A percentile compares a stretch with the other conserved stretches of the same genome.
phyloP scores from a whole-genome alignment of 192 early-diverging fungal genomes.

The Entomortierella lignicola region DNA sequence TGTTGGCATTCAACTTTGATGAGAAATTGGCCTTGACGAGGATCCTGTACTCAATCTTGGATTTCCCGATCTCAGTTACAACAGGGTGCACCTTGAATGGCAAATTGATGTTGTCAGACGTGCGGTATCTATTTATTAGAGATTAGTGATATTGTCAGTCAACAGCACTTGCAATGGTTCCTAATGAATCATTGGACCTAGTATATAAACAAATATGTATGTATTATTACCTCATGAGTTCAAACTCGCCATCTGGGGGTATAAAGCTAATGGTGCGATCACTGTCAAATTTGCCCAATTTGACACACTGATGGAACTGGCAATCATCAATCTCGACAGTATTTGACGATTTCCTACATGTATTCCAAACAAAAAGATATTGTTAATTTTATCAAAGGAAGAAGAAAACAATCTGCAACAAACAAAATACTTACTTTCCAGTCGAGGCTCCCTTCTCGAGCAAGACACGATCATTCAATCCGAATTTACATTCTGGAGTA shows the following conservation, averaged over 20 bases:
- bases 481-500: constrained; percentile 96
- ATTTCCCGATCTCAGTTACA: constrained; percentile 87
- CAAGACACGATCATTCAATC: constrained; percentile 92
- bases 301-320: constrained; percentile 99
- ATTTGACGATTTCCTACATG: constrained; percentile 54
- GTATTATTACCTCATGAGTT: constrained; percentile 88
- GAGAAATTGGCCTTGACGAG: constrained; percentile 91
- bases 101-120: constrained; percentile 94
- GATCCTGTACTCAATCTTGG: constrained; percentile 90
- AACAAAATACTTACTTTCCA: constrained; percentile 19
- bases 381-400: not conserved
- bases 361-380: not conserved
- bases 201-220: no score
- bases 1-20: constrained; percentile 88
- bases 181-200: no score
- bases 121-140: constrained; percentile 76
- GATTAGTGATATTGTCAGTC: not conserved
- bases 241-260: constrained; percentile 97
- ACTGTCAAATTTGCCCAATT: constrained; percentile 90
- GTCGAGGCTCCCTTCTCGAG: constrained; percentile 76
- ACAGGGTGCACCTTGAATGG: constrained; percentile 96
- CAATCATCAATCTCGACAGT: constrained; percentile 97
- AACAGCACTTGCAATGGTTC: no score
- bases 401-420: not conserved
- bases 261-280: constrained; percentile 97